Percentiles rank a stretch among this genome's conserved stretches.
phyloP scores from a whole-genome alignment of 2,329 filamentous ascomycete species.

The Aquanectria penicillioides region DNA sequence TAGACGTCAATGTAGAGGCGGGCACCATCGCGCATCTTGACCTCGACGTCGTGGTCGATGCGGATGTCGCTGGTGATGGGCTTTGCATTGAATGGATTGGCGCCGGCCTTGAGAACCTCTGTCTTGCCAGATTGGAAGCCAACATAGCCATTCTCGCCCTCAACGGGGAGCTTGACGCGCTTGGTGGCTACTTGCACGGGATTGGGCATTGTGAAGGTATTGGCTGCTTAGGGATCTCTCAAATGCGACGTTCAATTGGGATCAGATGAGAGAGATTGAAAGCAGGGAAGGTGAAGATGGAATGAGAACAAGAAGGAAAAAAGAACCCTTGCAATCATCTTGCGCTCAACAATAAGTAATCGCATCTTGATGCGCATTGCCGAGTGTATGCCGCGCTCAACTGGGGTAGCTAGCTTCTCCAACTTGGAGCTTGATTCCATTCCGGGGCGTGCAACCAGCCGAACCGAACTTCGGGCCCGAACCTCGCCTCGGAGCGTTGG shows the following conservation, averaged over 20 bases:
- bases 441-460: not conserved
- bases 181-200: conserved; percentile 38
- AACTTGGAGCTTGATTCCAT: conserved; percentile 6
- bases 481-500: not conserved
- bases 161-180: conserved; percentile 31
- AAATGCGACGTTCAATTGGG: too few species aligned
- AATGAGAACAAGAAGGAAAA: not conserved
- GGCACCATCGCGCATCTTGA: conserved; percentile 33
- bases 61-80: conserved; percentile 33
- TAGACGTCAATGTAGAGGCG: conserved; percentile 33
- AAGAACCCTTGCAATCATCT: conserved; percentile 2
- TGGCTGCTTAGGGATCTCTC: too few species aligned
- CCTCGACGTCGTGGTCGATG: conserved; percentile 36
- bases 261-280: too few species aligned
- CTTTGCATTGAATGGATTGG: conserved; percentile 31
- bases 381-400: not conserved
- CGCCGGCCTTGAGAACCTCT: conserved; percentile 32
- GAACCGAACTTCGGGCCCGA: conserved; percentile 12
- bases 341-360: conserved; percentile 14
- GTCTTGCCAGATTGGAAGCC: conserved; percentile 30
- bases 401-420: conserved; percentile 15
- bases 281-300: not conserved
- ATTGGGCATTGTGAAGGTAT: conserved; percentile 30
- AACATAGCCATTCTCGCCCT: conserved; percentile 33
- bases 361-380: not conserved